Evolutionary conservation across 306 rosid species (phyloP).

Genomic region (Notholithocarpus densiflorus): DNA sequence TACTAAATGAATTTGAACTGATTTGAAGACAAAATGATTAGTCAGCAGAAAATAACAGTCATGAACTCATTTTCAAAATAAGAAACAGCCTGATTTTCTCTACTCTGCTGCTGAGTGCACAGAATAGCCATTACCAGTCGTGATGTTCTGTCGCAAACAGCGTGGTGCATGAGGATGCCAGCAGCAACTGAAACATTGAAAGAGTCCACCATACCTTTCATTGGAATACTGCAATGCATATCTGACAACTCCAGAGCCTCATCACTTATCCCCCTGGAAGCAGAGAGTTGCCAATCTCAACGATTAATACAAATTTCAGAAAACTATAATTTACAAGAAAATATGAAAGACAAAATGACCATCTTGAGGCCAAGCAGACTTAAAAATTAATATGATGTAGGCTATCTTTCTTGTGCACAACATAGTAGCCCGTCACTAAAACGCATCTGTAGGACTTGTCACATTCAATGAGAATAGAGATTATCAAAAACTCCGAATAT

Average conservation of each 20-base stretch:
- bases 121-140: conserved; percentile 57
- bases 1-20: background rate
- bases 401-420: too few species aligned
- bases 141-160: conserved; percentile 74
- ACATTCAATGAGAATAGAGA: background rate
- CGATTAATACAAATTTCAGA: too few species aligned
- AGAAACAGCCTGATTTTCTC: background rate
- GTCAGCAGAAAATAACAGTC: background rate
- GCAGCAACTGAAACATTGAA: conserved; percentile 97
- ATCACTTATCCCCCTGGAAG: conserved; percentile 75
- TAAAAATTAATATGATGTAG: too few species aligned
- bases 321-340: background rate
- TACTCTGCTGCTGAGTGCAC: conserved; percentile 4
- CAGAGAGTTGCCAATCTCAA: conserved; percentile 3
- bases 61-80: background rate
- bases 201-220: conserved; percentile 97
- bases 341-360: background rate
- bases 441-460: background rate
- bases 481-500: background rate
- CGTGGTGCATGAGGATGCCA: conserved; percentile 94
- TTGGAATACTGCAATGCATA: conserved; percentile 79
- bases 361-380: too few species aligned
- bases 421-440: background rate
- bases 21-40: background rate
- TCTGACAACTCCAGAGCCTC: conserved; percentile 88